Conservation (phyloP, 2,329 filamentous ascomycete species). For the Pseudocercospora fijiensis region DNA sequence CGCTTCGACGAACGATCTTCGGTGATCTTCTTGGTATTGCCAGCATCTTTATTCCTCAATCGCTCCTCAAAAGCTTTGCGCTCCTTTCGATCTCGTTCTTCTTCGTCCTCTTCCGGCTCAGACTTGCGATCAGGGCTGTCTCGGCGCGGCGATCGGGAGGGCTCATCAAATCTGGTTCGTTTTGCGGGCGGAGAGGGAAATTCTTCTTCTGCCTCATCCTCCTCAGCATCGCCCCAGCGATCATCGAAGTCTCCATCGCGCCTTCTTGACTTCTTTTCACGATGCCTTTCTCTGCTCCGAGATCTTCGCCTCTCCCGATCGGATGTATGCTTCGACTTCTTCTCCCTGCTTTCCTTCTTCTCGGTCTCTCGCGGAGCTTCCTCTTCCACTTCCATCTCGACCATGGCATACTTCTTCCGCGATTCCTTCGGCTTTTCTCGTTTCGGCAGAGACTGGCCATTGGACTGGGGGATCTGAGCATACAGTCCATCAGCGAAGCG, state of each 20-base stretch:
- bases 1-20: constrained; percentile 54
- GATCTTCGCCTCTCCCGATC: constrained; percentile 41
- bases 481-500: constrained; percentile 52
- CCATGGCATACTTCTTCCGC: constrained; percentile 54
- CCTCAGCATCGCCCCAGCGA: constrained; percentile 77
- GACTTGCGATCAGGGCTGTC: constrained; percentile 22
- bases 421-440: constrained; percentile 33
- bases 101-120: constrained; percentile 37
- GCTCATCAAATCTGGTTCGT: constrained; percentile 66
- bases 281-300: constrained; percentile 41
- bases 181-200: constrained; percentile 71
- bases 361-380: constrained; percentile 30
- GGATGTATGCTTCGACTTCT: constrained; percentile 41
- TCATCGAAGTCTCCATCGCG: constrained; percentile 66
- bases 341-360: constrained; percentile 27
- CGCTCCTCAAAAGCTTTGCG: constrained; percentile 77
- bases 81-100: constrained; percentile 67
- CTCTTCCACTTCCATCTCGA: constrained; percentile 55
- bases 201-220: constrained; percentile 53
- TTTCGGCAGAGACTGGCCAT: constrained; percentile 21
- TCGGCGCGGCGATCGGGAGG: constrained; percentile 34
- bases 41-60: constrained; percentile 68
- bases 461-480: constrained; percentile 35
- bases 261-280: constrained; percentile 52
- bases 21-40: constrained; percentile 66